Base-by-base conservation (phyloP, 1,284 basidiomycete species). In the Filobasidium uniguttulatum region DNA sequence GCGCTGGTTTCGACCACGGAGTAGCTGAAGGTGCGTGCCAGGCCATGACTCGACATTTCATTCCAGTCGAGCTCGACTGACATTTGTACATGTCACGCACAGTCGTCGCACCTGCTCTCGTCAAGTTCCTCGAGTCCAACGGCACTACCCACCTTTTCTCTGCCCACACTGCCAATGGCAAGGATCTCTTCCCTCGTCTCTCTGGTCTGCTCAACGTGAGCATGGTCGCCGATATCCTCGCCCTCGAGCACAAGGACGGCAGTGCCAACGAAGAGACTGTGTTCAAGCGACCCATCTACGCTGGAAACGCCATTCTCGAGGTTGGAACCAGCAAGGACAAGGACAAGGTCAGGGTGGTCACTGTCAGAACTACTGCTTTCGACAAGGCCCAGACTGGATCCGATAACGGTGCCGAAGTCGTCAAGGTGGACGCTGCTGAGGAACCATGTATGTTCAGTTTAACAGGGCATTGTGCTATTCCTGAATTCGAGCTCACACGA, bases 291-390 rank as follows among this genome's bases (percentile, higher is more conserved):
- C 90, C 89, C 40, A 94, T 98, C 66, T 99, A 99, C 64, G 94
- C 94, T 45, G 94, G 94, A 45, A 98, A 98, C 67, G 94, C 94
- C 43, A 88, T 98, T 56, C 78, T 90, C 29, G 96, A 90, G 41
- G 81, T 99, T 59, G 82, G 83, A 58, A 85, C 85, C 4, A 74
- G 80, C 1, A 73, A 77, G 22, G 74, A 77, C 29, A 68, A 64
- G 55, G 68, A 68, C 65, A 76, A 77, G 45, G 72, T 93, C 73
- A 97, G 96, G 68, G 80, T 99, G 65, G 85, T 98, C 71, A 97
- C 94, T 25, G 86, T 98, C 36, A 81, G 94, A 55, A 80, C 83
- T n/a, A 96, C 93, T 3, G 87, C 90, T 5, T 98, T 97, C 68
- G 74, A 83, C 49, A 80, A 85, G 54, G 82, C 87, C 14, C 65